Evolutionary conservation across 768 basidiomycete genomes (phyloP).

Genomic region (Hortiboletus flavorubellus): DNA sequence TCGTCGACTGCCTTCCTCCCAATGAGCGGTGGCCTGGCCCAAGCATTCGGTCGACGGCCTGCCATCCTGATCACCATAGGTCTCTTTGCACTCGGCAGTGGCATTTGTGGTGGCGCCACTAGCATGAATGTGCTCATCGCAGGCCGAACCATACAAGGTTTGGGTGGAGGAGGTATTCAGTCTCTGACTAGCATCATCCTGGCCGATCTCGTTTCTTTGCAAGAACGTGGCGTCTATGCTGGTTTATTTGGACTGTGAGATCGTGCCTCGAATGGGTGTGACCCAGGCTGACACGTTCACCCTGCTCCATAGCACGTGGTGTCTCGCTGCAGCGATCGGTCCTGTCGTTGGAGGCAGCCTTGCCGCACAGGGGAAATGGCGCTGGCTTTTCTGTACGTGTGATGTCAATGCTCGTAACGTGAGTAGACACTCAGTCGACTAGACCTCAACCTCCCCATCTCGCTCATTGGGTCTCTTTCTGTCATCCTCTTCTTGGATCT

Average conservation of each 20-base stretch:
- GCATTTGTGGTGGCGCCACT: slow-evolving; percentile 31
- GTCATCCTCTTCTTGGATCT: slow-evolving; percentile 32
- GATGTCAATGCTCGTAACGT: not conserved
- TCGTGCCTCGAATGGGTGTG: not conserved
- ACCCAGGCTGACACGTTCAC: not conserved
- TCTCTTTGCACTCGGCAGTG: slow-evolving; percentile 35
- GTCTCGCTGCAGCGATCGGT: slow-evolving; percentile 31
- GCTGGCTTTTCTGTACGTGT: slow-evolving; percentile 42
- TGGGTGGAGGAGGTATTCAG: slow-evolving; percentile 36
- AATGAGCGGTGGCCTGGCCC: slow-evolving; percentile 32
- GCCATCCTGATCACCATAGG: slow-evolving; percentile 22
- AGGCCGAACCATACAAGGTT: slow-evolving; percentile 31
- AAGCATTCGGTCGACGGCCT: slow-evolving; percentile 30
- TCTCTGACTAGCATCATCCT: slow-evolving; percentile 37
- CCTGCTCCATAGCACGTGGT: slow-evolving; percentile 27
- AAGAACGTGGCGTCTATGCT: slow-evolving; percentile 38
- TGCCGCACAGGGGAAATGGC: slow-evolving; percentile 33
- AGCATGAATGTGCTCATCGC: slow-evolving; percentile 23
- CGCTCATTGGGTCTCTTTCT: slow-evolving; percentile 19
- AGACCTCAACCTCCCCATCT: slow-evolving; percentile 42
- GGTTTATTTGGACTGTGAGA: slow-evolving; percentile 24
- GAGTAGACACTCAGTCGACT: not conserved
- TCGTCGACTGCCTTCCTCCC: slow-evolving; percentile 38
- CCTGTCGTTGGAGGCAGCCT: slow-evolving; percentile 37
- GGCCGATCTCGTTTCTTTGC: slow-evolving; percentile 42